Evolutionary conservation across 129 eudicot species (phyloP).

Genomic region (Escallonia rubra): DNA sequence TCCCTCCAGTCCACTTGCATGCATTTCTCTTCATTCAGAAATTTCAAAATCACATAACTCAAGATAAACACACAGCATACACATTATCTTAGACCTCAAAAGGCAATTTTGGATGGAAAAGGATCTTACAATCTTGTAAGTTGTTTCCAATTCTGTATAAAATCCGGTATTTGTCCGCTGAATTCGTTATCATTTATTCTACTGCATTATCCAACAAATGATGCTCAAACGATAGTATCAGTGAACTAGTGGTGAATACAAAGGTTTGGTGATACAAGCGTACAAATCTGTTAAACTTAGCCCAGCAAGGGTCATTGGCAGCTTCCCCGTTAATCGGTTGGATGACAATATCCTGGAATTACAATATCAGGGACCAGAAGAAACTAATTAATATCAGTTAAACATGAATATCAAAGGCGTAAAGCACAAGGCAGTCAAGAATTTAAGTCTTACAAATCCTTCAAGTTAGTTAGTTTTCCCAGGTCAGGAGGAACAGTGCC

Average conservation of each 20-base stretch:
- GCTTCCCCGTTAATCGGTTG: slow-evolving; percentile 56
- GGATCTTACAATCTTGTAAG: slow-evolving; percentile 68
- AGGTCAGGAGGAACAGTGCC: slow-evolving; percentile 67
- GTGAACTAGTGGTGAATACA: neutral
- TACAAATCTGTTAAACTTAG: slow-evolving; percentile 63
- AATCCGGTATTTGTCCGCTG: slow-evolving; percentile 70
- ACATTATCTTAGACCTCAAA: neutral
- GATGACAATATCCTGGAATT: slow-evolving; percentile 73
- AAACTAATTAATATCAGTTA: neutral
- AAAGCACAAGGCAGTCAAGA: slow-evolving; percentile 1
- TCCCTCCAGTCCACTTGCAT: slow-evolving; percentile 81
- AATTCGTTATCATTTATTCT: slow-evolving; percentile 73
- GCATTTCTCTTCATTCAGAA: slow-evolving; percentile 58
- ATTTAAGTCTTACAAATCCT: slow-evolving; percentile 44
- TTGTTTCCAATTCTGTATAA: slow-evolving; percentile 66
- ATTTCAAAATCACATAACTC: neutral
- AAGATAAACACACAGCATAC: neutral
- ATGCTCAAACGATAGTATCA: neutral
- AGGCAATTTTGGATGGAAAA: neutral
- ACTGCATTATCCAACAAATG: slow-evolving; percentile 40
- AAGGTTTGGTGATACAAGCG: slow-evolving; percentile 2
- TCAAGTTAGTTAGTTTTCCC: slow-evolving; percentile 48
- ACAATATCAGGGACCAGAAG: slow-evolving; percentile 9
- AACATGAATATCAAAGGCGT: neutral
- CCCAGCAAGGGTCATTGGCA: slow-evolving; percentile 59